A percentile compares a stretch with the other conserved stretches of the same genome.
These are phyloP conservation scores for Nephelium lappaceum DNA, from an alignment of 345 rosid genomes.

Conservation along the genomic window DNA sequence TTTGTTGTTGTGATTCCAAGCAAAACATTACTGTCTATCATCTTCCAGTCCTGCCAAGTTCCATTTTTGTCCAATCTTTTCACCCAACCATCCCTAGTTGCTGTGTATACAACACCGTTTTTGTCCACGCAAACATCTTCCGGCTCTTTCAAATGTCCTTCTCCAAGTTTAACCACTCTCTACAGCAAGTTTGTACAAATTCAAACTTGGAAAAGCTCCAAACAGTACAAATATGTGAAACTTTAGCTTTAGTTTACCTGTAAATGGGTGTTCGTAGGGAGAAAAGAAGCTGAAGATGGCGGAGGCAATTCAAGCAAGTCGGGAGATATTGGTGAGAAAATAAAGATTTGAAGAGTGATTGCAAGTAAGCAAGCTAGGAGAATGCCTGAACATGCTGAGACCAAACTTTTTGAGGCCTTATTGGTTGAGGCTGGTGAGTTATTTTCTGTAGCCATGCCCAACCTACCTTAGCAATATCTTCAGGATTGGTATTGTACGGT, in stretches of 20 bases:
- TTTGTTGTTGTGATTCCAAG: slow-evolving; percentile 46
- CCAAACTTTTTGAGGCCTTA: too few species aligned
- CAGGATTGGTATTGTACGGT: too few species aligned
- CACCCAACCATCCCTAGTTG: slow-evolving; percentile 56
- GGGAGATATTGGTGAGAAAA: slow-evolving; percentile 54
- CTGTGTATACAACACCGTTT: slow-evolving; percentile 48
- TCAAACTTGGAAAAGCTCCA: background rate
- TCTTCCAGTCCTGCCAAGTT: slow-evolving; percentile 50
- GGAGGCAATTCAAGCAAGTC: slow-evolving; percentile 32
- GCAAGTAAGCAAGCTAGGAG: slow-evolving; percentile 35
- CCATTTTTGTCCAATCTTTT: slow-evolving; percentile 45
- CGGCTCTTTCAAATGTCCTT: slow-evolving; percentile 40
- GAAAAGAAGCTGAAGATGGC: slow-evolving; percentile 16
- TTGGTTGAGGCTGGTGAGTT: too few species aligned
- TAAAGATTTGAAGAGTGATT: slow-evolving; percentile 30
- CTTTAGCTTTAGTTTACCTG: slow-evolving; percentile 33
- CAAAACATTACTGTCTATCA: slow-evolving; percentile 25
- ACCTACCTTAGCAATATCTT: too few species aligned
- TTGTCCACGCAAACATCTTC: slow-evolving; percentile 45
- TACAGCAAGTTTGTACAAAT: background rate
- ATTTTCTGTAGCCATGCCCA: too few species aligned
- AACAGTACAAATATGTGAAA: background rate
- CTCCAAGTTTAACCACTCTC: slow-evolving; percentile 47
- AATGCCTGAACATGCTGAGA: slow-evolving; percentile 14
- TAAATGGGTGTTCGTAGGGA: slow-evolving; percentile 36